phyloP scores from a whole-genome alignment of 352 stramenopile species.

The Peronospora belbahrii region DNA sequence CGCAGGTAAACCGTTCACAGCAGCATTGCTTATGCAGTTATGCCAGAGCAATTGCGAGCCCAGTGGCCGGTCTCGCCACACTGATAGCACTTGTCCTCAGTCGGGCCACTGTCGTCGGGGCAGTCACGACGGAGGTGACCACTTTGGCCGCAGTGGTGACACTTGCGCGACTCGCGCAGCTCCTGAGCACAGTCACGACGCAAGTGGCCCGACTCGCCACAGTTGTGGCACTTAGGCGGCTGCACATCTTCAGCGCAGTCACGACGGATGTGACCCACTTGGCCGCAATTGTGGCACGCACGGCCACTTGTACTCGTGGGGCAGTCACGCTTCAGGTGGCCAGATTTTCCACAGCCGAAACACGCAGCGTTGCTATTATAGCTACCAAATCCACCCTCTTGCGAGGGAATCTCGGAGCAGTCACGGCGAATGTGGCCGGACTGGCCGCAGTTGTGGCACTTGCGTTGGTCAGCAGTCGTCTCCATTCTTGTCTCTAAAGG shows the following conservation, averaged over 20 bases:
- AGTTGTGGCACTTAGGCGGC: conserved; percentile 80
- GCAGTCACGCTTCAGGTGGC: conserved; percentile 81
- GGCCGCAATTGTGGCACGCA: conserved; percentile 80
- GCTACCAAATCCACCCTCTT: conserved; percentile 31
- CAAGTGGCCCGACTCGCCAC: conserved; percentile 56
- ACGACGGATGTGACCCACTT: conserved; percentile 66
- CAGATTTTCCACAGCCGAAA: conserved; percentile 72
- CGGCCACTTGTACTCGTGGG: conserved; percentile 38
- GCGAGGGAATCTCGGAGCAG: conserved; percentile 50
- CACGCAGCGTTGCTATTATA: conserved; percentile 39
- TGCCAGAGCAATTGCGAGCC: conserved; percentile 65
- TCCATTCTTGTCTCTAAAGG: conserved; percentile 32
- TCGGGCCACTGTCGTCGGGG: conserved; percentile 62
- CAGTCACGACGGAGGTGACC: conserved; percentile 74
- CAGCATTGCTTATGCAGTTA: conserved; percentile 36
- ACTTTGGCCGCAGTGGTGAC: conserved; percentile 62
- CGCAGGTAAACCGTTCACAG: conserved; percentile 21
- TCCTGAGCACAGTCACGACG: conserved; percentile 70
- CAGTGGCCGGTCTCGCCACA: conserved; percentile 71
- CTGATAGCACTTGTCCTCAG: conserved; percentile 78
- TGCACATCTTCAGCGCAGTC: conserved; percentile 69
- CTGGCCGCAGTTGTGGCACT: conserved; percentile 81
- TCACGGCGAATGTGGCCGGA: conserved; percentile 65
- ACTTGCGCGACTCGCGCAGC: conserved; percentile 59
- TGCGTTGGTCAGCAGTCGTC: conserved; percentile 35